Conservation (phyloP, 2,329 filamentous ascomycete species). For the Tympanopsis confertula region DNA sequence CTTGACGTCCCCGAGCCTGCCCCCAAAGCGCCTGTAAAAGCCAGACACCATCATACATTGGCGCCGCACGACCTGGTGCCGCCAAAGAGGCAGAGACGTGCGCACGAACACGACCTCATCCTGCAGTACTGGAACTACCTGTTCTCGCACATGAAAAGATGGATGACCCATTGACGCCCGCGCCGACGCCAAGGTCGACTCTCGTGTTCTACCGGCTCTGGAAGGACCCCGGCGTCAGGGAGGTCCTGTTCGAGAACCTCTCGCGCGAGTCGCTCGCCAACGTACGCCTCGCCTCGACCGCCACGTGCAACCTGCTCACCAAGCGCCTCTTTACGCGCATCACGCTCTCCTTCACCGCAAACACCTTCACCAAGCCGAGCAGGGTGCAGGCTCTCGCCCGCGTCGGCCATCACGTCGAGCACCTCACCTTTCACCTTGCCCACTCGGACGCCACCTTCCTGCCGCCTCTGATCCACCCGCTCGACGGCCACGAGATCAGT, state of each 20-base stretch:
- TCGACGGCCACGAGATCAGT: constrained; percentile 64
- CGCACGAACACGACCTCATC: no score
- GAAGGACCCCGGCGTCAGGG: constrained; percentile 36
- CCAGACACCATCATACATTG: no score
- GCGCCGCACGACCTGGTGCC: no score
- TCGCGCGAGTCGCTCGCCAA: constrained; percentile 40
- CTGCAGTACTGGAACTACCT: no score
- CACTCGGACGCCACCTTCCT: constrained; percentile 72
- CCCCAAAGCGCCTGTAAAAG: no score
- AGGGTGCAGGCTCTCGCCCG: constrained; percentile 64
- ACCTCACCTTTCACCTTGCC: constrained; percentile 65
- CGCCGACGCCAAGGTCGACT: constrained; percentile 36
- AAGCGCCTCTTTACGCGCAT: constrained; percentile 59
- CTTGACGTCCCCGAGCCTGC: no score
- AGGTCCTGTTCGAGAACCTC: constrained; percentile 35
- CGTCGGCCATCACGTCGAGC: constrained; percentile 69
- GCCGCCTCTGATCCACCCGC: constrained; percentile 70
- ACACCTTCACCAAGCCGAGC: constrained; percentile 63
- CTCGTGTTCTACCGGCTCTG: constrained; percentile 43
- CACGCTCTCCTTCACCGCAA: constrained; percentile 59
- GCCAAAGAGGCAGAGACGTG: no score
- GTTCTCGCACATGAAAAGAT: no score
- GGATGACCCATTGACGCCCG: no score
- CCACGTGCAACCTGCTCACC: constrained; percentile 60
- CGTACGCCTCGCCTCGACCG: constrained; percentile 56